A percentile compares a stretch with the other conserved stretches of the same genome.
These are phyloP conservation scores for Antrodiella citrinella DNA, from an alignment of 768 basidiomycete species.

Conservation along the genomic window DNA sequence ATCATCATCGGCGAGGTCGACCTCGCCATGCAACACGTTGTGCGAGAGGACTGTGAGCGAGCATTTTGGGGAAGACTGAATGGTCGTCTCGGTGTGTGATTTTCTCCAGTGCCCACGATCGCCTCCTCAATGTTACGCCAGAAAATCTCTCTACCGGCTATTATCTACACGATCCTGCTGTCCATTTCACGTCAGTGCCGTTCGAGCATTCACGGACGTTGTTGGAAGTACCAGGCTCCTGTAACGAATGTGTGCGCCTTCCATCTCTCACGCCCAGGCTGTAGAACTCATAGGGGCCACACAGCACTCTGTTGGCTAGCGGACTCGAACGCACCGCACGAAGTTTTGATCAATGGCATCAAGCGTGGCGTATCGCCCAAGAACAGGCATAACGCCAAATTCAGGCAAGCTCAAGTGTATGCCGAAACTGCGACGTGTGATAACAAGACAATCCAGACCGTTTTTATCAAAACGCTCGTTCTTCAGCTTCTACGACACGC, in stretches of 20 bases:
- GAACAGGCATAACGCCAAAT: slow-evolving; percentile 53
- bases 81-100: neutral
- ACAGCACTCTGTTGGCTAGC: slow-evolving; percentile 69
- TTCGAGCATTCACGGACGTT: slow-evolving; percentile 52
- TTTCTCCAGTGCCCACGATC: neutral
- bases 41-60: slow-evolving; percentile 55
- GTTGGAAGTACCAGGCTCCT: slow-evolving; percentile 32
- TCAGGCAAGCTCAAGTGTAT: no score
- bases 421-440: no score
- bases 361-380: slow-evolving; percentile 71
- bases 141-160: slow-evolving; percentile 37
- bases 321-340: slow-evolving; percentile 35
- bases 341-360: slow-evolving; percentile 74
- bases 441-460: slow-evolving; percentile 45
- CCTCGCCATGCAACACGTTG: slow-evolving; percentile 26
- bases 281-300: slow-evolving; percentile 1
- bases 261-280: neutral
- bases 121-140: neutral
- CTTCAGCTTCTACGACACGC: slow-evolving; percentile 34
- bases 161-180: slow-evolving; percentile 35
- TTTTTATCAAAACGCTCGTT: slow-evolving; percentile 45
- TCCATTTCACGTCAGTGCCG: slow-evolving; percentile 50
- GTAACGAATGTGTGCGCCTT: slow-evolving; percentile 55
- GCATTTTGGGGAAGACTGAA: slow-evolving; percentile 57
- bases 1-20: slow-evolving; percentile 73